Evolutionary conservation across 768 basidiomycete genomes (phyloP), one percentile per base, ranked within the genome.

Genomic region (Cubamyces sp.): DNA sequence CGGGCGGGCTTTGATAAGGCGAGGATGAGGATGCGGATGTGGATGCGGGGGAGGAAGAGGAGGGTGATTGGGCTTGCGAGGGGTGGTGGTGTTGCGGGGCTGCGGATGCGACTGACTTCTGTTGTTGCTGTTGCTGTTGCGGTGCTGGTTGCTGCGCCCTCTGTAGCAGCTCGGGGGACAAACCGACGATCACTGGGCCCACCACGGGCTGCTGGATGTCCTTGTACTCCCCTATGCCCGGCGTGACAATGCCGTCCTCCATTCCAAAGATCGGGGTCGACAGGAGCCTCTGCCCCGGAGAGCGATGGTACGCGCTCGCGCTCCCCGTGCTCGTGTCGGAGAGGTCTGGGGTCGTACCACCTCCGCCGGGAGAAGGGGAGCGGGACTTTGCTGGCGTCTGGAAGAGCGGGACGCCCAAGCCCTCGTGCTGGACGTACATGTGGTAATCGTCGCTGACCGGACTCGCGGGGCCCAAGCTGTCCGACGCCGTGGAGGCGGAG

Each of bases 141-240:
- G 25, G 19, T 21, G 45, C 3, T 19, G 45, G 25, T 28, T 49
- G 25, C 47, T 49, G 47, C 23, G 52, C 19, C 19, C 49, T 40
- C 30, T 50, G 54, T 48, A 68, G 46, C 48, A 65, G 42, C 49
- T 63, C 61, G 19, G 64, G 57, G 16, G 68, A 64, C 21, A 74
- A 70, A 64, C 61, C 81, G 64, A 86, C 76, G 34, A 88, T 76
- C 15, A 88, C 80, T 42, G 88, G 87, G 37, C 82, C 81, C 51
- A 86, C 86, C 43, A 90, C 86, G 39, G 84, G 85, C 41, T 79
- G 75, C 64, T 77, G 76, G 61, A 88, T 81, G 62, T 84, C 80
- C 68, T 88, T 88, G 59, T 75, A 75, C 65, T 87, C 79, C 47
- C 88, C 87, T 65, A 88, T 86, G 64, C 77, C 80, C 23, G 87